These are phyloP conservation scores for Corylus heterophylla DNA, from an alignment of 306 rosid species.

Conservation along the genomic window DNA sequence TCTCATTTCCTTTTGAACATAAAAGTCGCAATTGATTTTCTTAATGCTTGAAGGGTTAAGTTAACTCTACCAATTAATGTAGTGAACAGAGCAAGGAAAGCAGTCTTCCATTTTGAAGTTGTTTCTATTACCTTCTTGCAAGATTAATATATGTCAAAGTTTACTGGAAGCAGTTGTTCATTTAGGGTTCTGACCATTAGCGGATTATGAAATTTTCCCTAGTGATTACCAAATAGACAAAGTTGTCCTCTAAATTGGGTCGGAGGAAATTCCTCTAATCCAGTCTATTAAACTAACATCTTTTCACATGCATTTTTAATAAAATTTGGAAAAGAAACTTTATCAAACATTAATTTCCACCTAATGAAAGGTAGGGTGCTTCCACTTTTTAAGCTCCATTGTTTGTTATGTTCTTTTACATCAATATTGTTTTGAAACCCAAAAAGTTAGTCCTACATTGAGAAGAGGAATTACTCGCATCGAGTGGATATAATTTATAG, in stretches of 20 bases:
- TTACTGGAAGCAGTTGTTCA: neutral
- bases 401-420: neutral
- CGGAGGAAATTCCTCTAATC: too few relatives aligned
- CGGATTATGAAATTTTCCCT: neutral
- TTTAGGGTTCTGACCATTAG: neutral
- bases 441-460: too few relatives aligned
- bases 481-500: too few relatives aligned
- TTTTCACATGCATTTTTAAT: too few relatives aligned
- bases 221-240: neutral
- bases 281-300: too few relatives aligned
- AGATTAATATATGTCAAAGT: neutral
- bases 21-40: neutral
- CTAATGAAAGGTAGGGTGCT: neutral
- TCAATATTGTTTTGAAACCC: neutral
- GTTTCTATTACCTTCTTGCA: neutral
- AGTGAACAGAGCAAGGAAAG: neutral
- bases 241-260: too few relatives aligned
- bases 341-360: neutral
- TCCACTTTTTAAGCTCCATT: neutral
- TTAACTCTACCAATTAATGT: neutral
- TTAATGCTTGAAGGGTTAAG: neutral
- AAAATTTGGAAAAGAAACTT: too few relatives aligned
- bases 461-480: too few relatives aligned
- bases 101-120: neutral
- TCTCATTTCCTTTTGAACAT: neutral